Conservation (phyloP, 768 basidiomycete genomes). For the Amanita inopinata region DNA sequence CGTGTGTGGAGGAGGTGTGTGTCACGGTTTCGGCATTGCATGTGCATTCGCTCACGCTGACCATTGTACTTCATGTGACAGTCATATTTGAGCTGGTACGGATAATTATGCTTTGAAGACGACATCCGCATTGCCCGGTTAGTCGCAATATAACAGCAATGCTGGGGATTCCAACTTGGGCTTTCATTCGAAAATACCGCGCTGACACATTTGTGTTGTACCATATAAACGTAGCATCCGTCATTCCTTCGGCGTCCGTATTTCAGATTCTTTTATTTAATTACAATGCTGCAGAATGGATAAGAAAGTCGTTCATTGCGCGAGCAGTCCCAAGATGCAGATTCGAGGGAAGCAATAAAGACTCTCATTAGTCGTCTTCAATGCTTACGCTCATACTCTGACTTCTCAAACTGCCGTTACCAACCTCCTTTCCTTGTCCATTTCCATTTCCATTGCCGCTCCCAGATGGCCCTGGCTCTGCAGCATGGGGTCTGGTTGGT, state of each 20-base stretch:
- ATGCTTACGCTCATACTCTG: constrained; percentile 57
- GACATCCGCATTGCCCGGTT: too few relatives aligned
- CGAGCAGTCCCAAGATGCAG: too few relatives aligned
- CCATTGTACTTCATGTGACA: constrained; percentile 20
- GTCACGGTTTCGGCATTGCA: neutral
- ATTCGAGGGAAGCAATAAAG: too few relatives aligned
- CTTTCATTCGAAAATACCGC: too few relatives aligned
- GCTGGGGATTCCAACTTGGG: too few relatives aligned
- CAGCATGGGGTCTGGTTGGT: constrained; percentile 19
- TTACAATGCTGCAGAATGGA: too few relatives aligned
- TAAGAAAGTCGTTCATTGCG: too few relatives aligned
- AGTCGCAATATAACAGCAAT: too few relatives aligned
- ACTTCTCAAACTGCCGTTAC: constrained; percentile 34
- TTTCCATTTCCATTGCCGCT: constrained; percentile 22
- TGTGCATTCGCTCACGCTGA: neutral
- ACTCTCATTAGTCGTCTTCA: constrained; percentile 38
- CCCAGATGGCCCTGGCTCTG: constrained; percentile 8
- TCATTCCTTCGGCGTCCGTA: neutral
- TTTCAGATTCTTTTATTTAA: too few relatives aligned
- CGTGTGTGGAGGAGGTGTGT: constrained; percentile 70
- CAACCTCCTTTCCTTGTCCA: constrained; percentile 25
- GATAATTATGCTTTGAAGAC: constrained; percentile 2
- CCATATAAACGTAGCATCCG: neutral
- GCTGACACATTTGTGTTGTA: neutral
- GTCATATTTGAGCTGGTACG: constrained; percentile 54